phyloP scores from a whole-genome alignment of 768 basidiomycete species.

The Neoboletus brunneissimus region DNA sequence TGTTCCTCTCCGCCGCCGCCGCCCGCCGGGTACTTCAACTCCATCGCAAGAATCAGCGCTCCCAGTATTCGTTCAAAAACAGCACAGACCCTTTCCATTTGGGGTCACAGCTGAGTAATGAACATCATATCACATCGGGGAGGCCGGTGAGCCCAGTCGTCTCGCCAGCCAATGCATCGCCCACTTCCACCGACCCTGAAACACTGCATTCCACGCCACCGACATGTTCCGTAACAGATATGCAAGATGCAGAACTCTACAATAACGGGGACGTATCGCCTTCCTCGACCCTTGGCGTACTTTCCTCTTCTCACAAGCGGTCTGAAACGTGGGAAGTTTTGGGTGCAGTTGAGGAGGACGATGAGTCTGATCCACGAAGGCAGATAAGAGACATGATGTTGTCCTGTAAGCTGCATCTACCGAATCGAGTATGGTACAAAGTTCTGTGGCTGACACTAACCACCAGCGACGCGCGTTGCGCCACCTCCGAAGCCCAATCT shows the following conservation, averaged over 20 bases:
- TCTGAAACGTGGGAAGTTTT: conserved; percentile 7
- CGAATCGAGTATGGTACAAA: neutral
- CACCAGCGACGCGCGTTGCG: conserved; percentile 1
- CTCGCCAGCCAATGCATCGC: conserved; percentile 21
- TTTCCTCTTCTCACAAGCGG: neutral
- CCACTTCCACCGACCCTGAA: conserved; percentile 9
- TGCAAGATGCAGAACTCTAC: neutral
- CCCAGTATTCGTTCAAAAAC: neutral
- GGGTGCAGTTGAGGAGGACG: neutral
- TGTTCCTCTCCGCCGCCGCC: conserved; percentile 41
- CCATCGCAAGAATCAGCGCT: conserved; percentile 22
- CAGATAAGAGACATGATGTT: neutral
- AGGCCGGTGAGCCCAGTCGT: conserved; percentile 16
- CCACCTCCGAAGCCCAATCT: conserved; percentile 24
- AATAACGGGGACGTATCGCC: neutral
- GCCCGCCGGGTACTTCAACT: conserved; percentile 15
- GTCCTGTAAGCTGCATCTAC: conserved; percentile 8
- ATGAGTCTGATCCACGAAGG: neutral
- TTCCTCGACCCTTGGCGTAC: neutral
- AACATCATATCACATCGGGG: neutral
- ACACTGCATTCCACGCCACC: neutral
- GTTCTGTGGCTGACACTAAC: neutral
- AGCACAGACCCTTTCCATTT: neutral
- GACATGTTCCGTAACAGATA: neutral
- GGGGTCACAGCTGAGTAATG: neutral